phyloP scores from a whole-genome alignment of 768 basidiomycete species.

The Heimioporus sp. region DNA sequence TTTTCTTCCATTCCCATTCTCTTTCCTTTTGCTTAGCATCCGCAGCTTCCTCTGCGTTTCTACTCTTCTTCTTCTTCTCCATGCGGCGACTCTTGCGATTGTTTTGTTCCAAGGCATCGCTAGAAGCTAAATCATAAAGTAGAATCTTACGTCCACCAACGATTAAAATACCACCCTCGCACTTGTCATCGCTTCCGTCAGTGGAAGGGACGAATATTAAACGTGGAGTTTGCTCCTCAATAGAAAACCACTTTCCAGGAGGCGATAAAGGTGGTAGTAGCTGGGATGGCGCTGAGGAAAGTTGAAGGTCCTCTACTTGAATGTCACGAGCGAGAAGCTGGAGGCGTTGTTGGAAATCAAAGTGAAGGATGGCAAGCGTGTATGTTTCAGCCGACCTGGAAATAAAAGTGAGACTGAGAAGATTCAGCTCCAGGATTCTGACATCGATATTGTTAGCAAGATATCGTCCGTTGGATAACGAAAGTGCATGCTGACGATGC shows the following conservation, averaged over 20 bases:
- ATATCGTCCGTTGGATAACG: neutral
- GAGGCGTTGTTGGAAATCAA: constrained; percentile 60
- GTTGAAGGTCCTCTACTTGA: constrained; percentile 37
- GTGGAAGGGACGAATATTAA: constrained; percentile 37
- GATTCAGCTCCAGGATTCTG: constrained; percentile 65
- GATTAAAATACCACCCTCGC: constrained; percentile 69
- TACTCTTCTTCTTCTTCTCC: constrained; percentile 49
- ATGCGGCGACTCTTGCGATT: constrained; percentile 52
- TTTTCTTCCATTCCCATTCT: constrained; percentile 50
- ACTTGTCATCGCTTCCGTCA: constrained; percentile 26
- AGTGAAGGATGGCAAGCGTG: constrained; percentile 63
- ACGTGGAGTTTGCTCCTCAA: constrained; percentile 38
- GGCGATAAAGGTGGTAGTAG: constrained; percentile 53
- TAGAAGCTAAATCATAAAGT: constrained; percentile 55
- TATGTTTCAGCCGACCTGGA: constrained; percentile 39
- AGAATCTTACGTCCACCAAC: constrained; percentile 65
- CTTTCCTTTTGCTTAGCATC: constrained; percentile 57
- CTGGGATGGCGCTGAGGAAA: constrained; percentile 50
- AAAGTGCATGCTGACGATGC: constrained; percentile 48
- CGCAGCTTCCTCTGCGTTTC: constrained; percentile 38
- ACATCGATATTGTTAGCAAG: constrained; percentile 4
- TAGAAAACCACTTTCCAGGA: constrained; percentile 43
- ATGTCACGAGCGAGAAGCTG: constrained; percentile 64
- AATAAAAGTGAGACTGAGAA: constrained; percentile 67
- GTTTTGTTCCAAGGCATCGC: constrained; percentile 49